Evolutionary conservation across 2,329 filamentous ascomycete genomes (phyloP).

Genomic region (Colletotrichum graminicola): DNA sequence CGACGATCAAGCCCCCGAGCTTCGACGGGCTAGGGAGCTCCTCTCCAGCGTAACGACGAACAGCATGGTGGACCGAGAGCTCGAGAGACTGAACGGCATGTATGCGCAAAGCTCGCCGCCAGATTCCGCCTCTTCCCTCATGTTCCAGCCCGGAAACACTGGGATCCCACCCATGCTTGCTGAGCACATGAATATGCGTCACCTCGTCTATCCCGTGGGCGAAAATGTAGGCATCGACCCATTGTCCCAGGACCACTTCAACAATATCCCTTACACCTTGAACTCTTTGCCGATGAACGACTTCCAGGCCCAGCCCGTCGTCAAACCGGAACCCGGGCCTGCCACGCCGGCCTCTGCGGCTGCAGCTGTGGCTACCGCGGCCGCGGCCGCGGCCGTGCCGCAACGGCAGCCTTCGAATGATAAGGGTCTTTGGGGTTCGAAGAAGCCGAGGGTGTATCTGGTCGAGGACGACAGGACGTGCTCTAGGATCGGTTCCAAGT

Average conservation of each 20-base stretch:
- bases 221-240: slow-evolving; percentile 93
- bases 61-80: slow-evolving; percentile 64
- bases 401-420: slow-evolving; percentile 49
- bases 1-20: slow-evolving; percentile 65
- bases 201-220: slow-evolving; percentile 90
- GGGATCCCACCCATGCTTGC: slow-evolving; percentile 58
- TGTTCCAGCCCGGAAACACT: slow-evolving; percentile 64
- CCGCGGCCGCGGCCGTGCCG: slow-evolving; percentile 39
- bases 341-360: slow-evolving; percentile 40
- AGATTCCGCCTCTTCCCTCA: slow-evolving; percentile 65
- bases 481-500: slow-evolving; percentile 76
- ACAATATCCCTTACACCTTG: slow-evolving; percentile 90
- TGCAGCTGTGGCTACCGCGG: slow-evolving; percentile 5
- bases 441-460: slow-evolving; percentile 84
- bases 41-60: slow-evolving; percentile 66
- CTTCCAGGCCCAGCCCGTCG: slow-evolving; percentile 50
- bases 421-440: slow-evolving; percentile 68
- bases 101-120: slow-evolving; percentile 65
- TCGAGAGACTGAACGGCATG: slow-evolving; percentile 67
- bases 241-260: slow-evolving; percentile 92
- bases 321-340: slow-evolving; percentile 40
- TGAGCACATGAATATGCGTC: slow-evolving; percentile 68
- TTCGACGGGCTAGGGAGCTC: slow-evolving; percentile 69
- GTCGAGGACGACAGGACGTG: slow-evolving; percentile 86
- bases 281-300: slow-evolving; percentile 67